phyloP scores from a whole-genome alignment of 805 yeast genomes.

The Yamadazyma kitorensis region DNA sequence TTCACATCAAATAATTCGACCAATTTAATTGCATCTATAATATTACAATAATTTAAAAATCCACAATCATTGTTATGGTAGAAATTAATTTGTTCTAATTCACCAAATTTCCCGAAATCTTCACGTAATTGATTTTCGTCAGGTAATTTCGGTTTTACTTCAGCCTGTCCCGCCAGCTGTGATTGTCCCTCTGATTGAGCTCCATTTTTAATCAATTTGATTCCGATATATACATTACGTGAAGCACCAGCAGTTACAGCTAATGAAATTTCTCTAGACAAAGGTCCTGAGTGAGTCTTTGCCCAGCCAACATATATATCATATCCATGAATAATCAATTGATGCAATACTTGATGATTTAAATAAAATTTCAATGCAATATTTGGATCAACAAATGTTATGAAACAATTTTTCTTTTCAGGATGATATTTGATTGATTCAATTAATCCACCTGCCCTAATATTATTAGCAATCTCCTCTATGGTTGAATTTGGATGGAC shows the following conservation, averaged over 20 bases:
- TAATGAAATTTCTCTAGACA: conserved; percentile 50
- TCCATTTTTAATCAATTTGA: conserved; percentile 31
- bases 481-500: conserved; percentile 60
- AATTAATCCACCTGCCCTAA: conserved; percentile 71
- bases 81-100: conserved; percentile 71
- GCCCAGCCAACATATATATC: conserved; percentile 72
- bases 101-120: conserved; percentile 67
- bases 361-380: conserved; percentile 68
- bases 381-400: conserved; percentile 63
- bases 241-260: conserved; percentile 76
- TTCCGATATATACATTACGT: conserved; percentile 73
- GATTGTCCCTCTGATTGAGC: conserved; percentile 15
- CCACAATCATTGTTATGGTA: conserved; percentile 71
- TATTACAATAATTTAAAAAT: conserved; percentile 67
- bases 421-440: conserved; percentile 54
- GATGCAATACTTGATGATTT: conserved; percentile 53
- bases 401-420: conserved; percentile 59
- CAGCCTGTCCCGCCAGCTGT: no score
- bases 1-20: conserved; percentile 54
- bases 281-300: conserved; percentile 60
- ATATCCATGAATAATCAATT: conserved; percentile 58
- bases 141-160: conserved; percentile 25
- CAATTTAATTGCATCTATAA: conserved; percentile 58
- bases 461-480: conserved; percentile 73
- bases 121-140: conserved; percentile 47